Percentiles rank a stretch among this genome's conserved stretches.
phyloP scores from a whole-genome alignment of 768 basidiomycete species.

The Russula sp. region DNA sequence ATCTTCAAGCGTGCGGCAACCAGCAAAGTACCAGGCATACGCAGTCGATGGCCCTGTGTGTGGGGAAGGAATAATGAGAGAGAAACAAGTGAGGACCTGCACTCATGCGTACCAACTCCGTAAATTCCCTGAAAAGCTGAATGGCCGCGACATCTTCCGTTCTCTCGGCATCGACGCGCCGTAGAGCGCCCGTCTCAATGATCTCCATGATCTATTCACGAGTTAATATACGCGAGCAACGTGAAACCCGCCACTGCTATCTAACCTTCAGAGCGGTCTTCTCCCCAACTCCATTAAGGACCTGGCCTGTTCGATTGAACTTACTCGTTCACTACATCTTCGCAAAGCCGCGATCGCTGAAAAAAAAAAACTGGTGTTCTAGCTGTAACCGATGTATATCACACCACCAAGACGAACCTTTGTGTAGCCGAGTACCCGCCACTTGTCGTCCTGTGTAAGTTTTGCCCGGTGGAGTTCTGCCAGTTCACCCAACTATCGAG shows the following conservation, averaged over 20 bases:
- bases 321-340: constrained; percentile 56
- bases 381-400: neutral
- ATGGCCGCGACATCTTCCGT: constrained; percentile 60
- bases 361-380: neutral
- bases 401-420: constrained; percentile 46
- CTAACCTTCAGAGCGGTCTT: constrained; percentile 73
- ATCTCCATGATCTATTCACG: constrained; percentile 72
- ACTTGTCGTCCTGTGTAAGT: constrained; percentile 56
- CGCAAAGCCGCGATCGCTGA: constrained; percentile 60
- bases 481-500: constrained; percentile 60
- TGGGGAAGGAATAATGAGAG: neutral
- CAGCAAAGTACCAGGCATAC: constrained; percentile 67
- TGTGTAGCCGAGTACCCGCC: constrained; percentile 66
- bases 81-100: neutral
- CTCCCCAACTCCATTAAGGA: constrained; percentile 61
- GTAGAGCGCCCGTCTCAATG: constrained; percentile 65
- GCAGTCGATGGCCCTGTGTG: constrained; percentile 63
- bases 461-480: constrained; percentile 62
- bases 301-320: constrained; percentile 55
- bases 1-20: constrained; percentile 78
- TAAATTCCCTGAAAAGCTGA: constrained; percentile 71
- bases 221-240: neutral
- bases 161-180: constrained; percentile 62
- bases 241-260: neutral
- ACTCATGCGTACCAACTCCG: constrained; percentile 63